A percentile compares a stretch with the other conserved stretches of the same genome.
Conservation (phyloP, 2,329 filamentous ascomycete species). For the Juglanconis sp. region DNA sequence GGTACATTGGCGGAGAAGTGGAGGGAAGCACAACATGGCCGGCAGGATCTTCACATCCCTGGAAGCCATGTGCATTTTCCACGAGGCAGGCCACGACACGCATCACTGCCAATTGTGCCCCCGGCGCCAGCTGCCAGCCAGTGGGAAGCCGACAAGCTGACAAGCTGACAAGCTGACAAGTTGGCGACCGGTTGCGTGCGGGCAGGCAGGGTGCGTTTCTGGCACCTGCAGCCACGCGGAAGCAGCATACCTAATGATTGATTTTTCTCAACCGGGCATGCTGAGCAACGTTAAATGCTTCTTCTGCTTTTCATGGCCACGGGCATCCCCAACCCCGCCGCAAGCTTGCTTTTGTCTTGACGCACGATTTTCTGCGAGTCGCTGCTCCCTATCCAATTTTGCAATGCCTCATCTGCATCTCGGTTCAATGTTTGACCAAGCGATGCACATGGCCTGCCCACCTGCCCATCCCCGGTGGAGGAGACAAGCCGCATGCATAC, state of each 20-base stretch:
- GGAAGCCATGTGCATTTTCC: slow-evolving; percentile 29
- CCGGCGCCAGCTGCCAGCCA: slow-evolving; percentile 1
- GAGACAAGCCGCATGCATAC: background rate
- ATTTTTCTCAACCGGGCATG: too few species aligned
- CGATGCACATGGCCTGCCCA: too few species aligned
- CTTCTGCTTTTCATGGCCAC: background rate
- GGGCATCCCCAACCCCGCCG: too few species aligned
- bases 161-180: background rate
- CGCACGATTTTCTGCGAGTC: background rate
- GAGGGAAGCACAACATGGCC: slow-evolving; percentile 27
- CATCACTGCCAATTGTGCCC: background rate
- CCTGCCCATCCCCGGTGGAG: too few species aligned
- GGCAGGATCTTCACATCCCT: slow-evolving; percentile 38
- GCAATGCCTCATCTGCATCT: background rate
- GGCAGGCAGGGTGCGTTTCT: background rate
- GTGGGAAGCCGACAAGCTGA: background rate
- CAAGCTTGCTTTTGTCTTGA: background rate
- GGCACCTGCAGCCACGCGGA: slow-evolving; percentile 6
- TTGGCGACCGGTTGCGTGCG: background rate
- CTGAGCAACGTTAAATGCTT: background rate
- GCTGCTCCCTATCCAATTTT: background rate
- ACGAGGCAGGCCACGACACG: slow-evolving; percentile 14
- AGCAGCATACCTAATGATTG: too few species aligned
- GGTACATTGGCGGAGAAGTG: slow-evolving; percentile 13
- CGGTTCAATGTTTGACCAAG: background rate